phyloP scores from a whole-genome alignment of 768 basidiomycete species.

The Dendrothele bispora region DNA sequence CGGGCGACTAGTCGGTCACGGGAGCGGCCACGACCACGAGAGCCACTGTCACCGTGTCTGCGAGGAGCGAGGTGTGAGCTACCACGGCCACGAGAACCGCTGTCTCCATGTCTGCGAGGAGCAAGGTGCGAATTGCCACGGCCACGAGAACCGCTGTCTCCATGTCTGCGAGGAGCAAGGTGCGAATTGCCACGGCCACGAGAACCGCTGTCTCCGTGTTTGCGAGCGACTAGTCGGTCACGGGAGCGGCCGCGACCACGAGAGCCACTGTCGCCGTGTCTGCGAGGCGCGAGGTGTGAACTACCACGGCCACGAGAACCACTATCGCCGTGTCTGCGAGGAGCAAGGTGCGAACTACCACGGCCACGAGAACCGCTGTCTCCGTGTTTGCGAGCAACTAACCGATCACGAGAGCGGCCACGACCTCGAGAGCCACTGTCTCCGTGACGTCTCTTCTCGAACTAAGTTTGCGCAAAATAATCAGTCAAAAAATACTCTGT shows the following conservation, averaged over 20 bases:
- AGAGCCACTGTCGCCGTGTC: neutral
- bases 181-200: neutral
- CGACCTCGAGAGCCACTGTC: neutral
- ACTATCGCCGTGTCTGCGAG: neutral
- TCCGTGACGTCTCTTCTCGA: constrained; percentile 5
- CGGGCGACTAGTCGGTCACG: neutral
- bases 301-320: neutral
- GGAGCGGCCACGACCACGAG: neutral
- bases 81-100: neutral
- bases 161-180: neutral
- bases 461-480: neutral
- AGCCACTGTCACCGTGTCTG: neutral
- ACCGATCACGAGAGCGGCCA: neutral
- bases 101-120: too few relatives aligned
- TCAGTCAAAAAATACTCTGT: neutral
- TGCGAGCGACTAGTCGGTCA: neutral
- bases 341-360: neutral
- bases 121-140: too few relatives aligned
- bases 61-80: neutral
- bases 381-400: too few relatives aligned
- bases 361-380: constrained; percentile 1
- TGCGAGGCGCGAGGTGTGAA: neutral
- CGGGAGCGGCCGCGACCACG: neutral
- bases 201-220: constrained; percentile 1
- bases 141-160: neutral